Evolutionary conservation across 1,284 basidiomycete genomes (phyloP).

Genomic region (Amylostereum chailletii): DNA sequence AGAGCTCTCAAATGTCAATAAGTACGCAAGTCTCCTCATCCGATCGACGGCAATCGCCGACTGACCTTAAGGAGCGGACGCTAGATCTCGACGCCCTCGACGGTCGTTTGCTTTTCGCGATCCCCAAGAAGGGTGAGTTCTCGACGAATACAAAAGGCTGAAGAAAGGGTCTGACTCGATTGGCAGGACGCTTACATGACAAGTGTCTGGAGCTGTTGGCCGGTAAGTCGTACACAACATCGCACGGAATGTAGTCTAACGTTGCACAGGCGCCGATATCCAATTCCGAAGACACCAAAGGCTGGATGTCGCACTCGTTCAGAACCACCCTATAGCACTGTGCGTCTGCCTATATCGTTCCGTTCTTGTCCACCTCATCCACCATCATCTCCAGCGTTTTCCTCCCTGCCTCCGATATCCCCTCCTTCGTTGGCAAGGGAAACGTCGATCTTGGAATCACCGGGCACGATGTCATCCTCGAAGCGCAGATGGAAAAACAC

Average conservation of each 20-base stretch:
- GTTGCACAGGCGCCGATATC: conserved; percentile 79
- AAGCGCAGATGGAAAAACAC: conserved; percentile 71
- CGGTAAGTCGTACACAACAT: conserved; percentile 35
- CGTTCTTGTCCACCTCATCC: conserved; percentile 1
- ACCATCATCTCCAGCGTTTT: conserved; percentile 55
- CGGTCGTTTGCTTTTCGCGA: conserved; percentile 84
- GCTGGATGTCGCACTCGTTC: conserved; percentile 86
- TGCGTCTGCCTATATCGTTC: conserved; percentile 25
- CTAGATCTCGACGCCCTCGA: conserved; percentile 39
- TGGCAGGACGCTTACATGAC: conserved; percentile 79
- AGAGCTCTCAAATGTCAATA: too few relatives aligned
- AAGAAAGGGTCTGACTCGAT: too few relatives aligned
- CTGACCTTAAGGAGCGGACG: not conserved
- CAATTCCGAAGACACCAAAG: conserved; percentile 88
- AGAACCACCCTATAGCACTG: conserved; percentile 92
- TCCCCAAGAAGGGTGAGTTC: conserved; percentile 89
- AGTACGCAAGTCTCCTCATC: too few relatives aligned
- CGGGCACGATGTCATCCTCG: conserved; percentile 95
- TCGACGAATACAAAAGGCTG: too few relatives aligned
- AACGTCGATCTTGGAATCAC: conserved; percentile 92
- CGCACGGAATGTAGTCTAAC: not conserved
- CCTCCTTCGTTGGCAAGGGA: conserved; percentile 96
- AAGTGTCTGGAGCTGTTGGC: conserved; percentile 84
- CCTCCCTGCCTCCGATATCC: conserved; percentile 95
- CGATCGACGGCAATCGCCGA: too few relatives aligned